Conservation (phyloP, 495 filamentous ascomycete genomes). For the Xylaria curta region DNA sequence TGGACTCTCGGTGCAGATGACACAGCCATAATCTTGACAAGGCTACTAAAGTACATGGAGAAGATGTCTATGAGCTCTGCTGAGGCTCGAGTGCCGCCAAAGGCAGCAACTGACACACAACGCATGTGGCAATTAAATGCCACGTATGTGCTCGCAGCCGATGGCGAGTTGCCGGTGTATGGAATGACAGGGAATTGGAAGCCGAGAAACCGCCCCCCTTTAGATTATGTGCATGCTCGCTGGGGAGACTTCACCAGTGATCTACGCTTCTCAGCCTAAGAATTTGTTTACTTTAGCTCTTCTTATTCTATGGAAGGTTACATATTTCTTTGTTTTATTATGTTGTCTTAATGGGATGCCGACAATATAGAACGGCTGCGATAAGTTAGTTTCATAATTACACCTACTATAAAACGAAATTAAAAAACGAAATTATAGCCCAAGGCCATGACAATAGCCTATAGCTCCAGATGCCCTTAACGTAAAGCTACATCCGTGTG, state of each 20-base stretch:
- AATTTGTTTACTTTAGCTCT: background rate
- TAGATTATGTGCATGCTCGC: slow-evolving; percentile 23
- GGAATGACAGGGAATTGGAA: slow-evolving; percentile 29
- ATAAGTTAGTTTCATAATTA: background rate
- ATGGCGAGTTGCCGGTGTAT: slow-evolving; percentile 20
- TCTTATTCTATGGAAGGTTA: background rate
- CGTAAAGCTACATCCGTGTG: no score
- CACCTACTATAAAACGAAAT: no score
- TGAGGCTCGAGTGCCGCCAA: slow-evolving; percentile 1
- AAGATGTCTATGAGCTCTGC: slow-evolving; percentile 1
- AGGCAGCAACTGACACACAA: background rate
- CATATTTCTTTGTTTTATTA: background rate
- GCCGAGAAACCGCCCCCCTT: background rate
- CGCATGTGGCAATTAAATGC: slow-evolving; percentile 23
- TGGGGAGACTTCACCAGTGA: slow-evolving; percentile 28
- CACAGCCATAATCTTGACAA: slow-evolving; percentile 23
- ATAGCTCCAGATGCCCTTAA: no score
- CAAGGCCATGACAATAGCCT: no score
- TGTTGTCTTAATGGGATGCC: background rate
- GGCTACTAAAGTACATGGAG: slow-evolving; percentile 22
- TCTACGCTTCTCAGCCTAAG: slow-evolving; percentile 14
- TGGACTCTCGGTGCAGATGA: slow-evolving; percentile 66
- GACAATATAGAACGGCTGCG: background rate
- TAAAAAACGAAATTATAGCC: no score
- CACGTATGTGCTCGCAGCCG: slow-evolving; percentile 14